phyloP scores from a whole-genome alignment of 2,329 filamentous ascomycete genomes.

The Zymoseptoria pseudotritici region DNA sequence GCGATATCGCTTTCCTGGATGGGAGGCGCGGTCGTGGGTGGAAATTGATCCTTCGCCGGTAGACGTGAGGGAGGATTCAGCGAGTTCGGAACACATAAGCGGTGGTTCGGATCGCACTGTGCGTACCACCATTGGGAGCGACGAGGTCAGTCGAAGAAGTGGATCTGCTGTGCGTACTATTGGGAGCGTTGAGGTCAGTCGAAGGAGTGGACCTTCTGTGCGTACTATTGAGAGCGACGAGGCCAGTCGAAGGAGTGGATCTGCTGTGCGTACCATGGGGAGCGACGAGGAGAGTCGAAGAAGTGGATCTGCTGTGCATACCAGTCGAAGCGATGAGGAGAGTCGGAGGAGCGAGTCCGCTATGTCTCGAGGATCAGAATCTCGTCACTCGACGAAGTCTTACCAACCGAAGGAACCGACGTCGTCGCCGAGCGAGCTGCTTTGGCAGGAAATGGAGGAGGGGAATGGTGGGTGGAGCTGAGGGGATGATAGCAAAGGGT shows the following conservation, averaged over 20 bases:
- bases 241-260: conserved; percentile 1
- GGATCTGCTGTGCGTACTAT: conserved; percentile 1
- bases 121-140: conserved; percentile 4
- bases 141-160: conserved; percentile 1
- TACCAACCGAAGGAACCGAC: background rate
- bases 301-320: conserved; percentile 1
- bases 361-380: background rate
- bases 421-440: conserved; percentile 3
- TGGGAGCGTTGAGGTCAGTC: conserved; percentile 5
- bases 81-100: background rate
- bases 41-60: background rate
- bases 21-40: conserved; percentile 6
- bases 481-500: background rate
- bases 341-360: background rate
- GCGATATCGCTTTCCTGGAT: conserved; percentile 11
- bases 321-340: conserved; percentile 3
- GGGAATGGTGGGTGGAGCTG: background rate
- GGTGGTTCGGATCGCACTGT: background rate
- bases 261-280: conserved; percentile 1
- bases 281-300: conserved; percentile 3
- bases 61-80: background rate
- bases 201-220: background rate
- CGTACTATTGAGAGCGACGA: conserved; percentile 5
- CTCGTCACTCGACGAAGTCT: background rate
- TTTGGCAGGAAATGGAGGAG: conserved; percentile 4